Evolutionary conservation across 192 early-diverging fungal species (phyloP), one percentile per base, ranked within the genome.

Genomic region (Coemansia sp.): DNA sequence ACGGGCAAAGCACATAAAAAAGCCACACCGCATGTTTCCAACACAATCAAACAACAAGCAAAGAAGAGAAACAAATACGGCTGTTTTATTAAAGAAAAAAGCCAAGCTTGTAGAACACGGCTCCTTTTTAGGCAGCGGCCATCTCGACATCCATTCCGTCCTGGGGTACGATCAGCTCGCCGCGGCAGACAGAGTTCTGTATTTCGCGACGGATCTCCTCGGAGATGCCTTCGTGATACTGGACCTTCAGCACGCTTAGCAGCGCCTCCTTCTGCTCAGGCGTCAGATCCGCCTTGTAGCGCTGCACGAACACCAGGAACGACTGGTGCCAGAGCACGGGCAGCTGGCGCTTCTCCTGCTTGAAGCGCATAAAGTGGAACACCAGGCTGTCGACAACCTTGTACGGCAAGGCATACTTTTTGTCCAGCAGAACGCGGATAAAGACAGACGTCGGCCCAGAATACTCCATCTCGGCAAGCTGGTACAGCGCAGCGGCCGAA

Each of bases 251-350:
- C 27, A 98, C 83, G 20, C 89, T 87, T 67, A 97, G 57, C 62
- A 98, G 74, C 18, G 88, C 87, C 39, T 95, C 93, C 79, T 95
- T 96, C 75, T 98, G 97, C 65, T 97, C 97, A 7, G 88, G 85
- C 0, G 93, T 90, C 62, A 98, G 83, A 58, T 97, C 94, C 42
- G 93, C 91, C 81, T 97, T 97, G 84, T 98, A 98, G 61, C 90
- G 81, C 83, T 98, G 97, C 30, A 85, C 90, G 88, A 98, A 98
- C 16, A 97, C 92, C 42, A 98, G 81, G 51, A 98, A 78, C 6
- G 94, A 78, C 82, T 98, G 95, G 71, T 98, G 97, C 97, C 97
- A 98, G 59, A 98, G 83, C 20, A 98, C 95, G 25, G 97, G 95
- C 87, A 98, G 84, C 55, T 84, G 84, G 51, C 90, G 76, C 50